A percentile compares a stretch with the other conserved stretches of the same genome.
These are phyloP conservation scores for Rhexocercosporidium sp. DNA, from an alignment of 2,329 filamentous ascomycete species.

Conservation along the genomic window DNA sequence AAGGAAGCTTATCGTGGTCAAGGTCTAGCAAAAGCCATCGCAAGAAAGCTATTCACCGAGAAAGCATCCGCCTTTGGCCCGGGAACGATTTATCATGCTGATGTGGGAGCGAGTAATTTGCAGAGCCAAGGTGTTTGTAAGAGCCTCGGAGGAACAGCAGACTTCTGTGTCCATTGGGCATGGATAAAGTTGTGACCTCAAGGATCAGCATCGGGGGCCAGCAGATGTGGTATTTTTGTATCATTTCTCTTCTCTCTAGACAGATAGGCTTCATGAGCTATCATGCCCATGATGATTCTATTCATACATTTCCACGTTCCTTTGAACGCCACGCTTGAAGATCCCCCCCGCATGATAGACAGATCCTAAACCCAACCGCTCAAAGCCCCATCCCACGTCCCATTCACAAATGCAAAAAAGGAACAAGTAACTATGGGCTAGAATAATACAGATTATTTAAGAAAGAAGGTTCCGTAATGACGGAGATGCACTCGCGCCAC, in stretches of 20 bases:
- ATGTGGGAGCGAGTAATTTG: conserved; percentile 65
- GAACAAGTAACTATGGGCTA: conserved; percentile 10
- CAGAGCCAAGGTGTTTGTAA: conserved; percentile 67
- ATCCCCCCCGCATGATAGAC: conserved; percentile 6
- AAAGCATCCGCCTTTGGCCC: conserved; percentile 51
- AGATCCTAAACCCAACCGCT: conserved; percentile 12
- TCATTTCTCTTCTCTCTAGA: neutral
- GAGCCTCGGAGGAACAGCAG: conserved; percentile 52
- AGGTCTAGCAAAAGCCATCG: conserved; percentile 67
- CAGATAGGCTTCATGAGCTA: neutral
- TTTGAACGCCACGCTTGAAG: conserved; percentile 32
- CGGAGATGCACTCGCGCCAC: conserved; percentile 78
- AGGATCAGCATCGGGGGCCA: neutral
- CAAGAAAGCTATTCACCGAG: conserved; percentile 61
- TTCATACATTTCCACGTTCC: conserved; percentile 14
- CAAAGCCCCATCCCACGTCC: conserved; percentile 8
- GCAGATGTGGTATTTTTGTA: neutral
- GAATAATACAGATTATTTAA: conserved; percentile 45
- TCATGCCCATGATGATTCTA: conserved; percentile 3
- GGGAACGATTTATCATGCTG: conserved; percentile 63
- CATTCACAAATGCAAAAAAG: conserved; percentile 14
- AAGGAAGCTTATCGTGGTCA: conserved; percentile 60
- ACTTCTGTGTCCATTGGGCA: conserved; percentile 62
- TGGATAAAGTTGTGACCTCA: conserved; percentile 12
- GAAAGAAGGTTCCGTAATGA: conserved; percentile 76